Base-by-base conservation (phyloP, 176 grass and related monocot genomes). In the Musa beccarii region DNA sequence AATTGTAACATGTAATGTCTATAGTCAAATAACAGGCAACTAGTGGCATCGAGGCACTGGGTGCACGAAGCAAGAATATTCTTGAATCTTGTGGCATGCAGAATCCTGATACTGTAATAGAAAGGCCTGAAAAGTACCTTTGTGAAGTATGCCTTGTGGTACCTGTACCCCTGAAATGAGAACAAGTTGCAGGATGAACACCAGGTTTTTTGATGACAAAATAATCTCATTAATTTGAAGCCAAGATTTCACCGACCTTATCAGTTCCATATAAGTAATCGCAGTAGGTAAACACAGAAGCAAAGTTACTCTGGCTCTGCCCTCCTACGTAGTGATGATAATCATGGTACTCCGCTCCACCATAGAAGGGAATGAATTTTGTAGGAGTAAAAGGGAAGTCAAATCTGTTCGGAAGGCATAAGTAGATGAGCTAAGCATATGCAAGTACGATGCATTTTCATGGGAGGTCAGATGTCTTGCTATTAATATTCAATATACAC, bases 241-340 rank as follows among this genome's bases (percentile, higher is more conserved):
- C 22, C 74, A 71, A 62, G 22, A 55, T 78, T 50, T 23, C 53
- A 84, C 82, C 76, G 76, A 91, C 95, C 82, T 85, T 93, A 73
- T 98, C 90, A 26, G 95, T 98, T 16, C 95, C 95, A 28, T 98
- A 98, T 52, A 98, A 59, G 69, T 91, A 93, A 78, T 98, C 95
- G 74, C 95, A 98, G 26, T 98, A 98, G 0, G 95, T 98, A 85
- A 98, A 98, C 71, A 98, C 90, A 11, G 95, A 91, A 80, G 95
- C 88, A 84, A 91, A 98, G 61, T 98, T 98, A 80, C 95, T 98
- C 75, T 93, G 95, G 65, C 90, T 98, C 62, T 89, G 90, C 62
- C 90, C 88, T 80, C 95, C 95, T 22, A 98, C 88, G 54, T 91
- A 98, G 80, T 98, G 95, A 81, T 98, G 90, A 84, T 91, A 98